These are phyloP conservation scores for Colletotrichum kahawae DNA, from an alignment of 2,329 filamentous ascomycete species.

Conservation along the genomic window DNA sequence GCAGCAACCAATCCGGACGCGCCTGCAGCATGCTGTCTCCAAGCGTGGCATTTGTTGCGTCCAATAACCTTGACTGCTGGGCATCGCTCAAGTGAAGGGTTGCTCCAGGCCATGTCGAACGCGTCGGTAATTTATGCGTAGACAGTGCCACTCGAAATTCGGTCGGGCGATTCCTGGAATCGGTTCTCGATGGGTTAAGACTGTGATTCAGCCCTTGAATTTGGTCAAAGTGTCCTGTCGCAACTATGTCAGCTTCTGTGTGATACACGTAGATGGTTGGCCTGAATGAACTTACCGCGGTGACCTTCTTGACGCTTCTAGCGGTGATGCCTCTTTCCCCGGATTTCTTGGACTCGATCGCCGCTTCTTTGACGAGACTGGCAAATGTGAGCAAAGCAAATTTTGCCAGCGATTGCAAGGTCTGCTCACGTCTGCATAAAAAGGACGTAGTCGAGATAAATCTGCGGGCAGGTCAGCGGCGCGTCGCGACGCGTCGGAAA, in stretches of 20 bases:
- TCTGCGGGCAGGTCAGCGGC: conserved; percentile 52
- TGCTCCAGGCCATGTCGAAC: neutral
- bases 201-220: conserved; percentile 61
- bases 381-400: neutral
- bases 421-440: conserved; percentile 71
- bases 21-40: neutral
- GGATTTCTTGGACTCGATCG: conserved; percentile 75
- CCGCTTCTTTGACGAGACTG: conserved; percentile 75
- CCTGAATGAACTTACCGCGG: conserved; percentile 60
- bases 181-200: neutral
- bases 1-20: neutral
- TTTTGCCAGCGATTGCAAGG: neutral
- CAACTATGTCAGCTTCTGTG: neutral
- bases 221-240: conserved; percentile 67
- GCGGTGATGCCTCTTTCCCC: conserved; percentile 78
- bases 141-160: neutral
- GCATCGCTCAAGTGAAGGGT: neutral
- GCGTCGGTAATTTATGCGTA: neutral
- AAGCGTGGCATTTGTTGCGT: neutral
- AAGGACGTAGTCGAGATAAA: conserved; percentile 83
- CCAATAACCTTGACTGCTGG: neutral
- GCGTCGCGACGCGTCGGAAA: conserved; percentile 26
- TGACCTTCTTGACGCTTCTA: conserved; percentile 77
- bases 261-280: neutral
- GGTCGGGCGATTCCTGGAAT: neutral